Conservation (phyloP, 352 stramenopile species). For the Phytopythium ostracodes region DNA sequence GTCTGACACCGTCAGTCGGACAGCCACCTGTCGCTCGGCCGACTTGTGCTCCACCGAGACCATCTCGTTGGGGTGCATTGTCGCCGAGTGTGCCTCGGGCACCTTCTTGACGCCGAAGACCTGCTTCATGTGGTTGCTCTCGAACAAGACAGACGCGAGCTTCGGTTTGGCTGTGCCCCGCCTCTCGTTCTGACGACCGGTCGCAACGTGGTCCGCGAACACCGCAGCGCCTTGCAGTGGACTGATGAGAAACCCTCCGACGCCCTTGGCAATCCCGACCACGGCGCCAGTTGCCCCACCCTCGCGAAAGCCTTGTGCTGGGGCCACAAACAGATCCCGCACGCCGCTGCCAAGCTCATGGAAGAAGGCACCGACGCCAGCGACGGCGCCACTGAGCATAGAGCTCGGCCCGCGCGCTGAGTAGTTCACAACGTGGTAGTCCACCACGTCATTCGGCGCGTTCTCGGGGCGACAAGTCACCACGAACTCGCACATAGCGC, state of each 20-base stretch:
- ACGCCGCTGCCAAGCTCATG: constrained; percentile 61
- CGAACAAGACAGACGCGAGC: constrained; percentile 31
- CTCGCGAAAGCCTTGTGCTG: constrained; percentile 50
- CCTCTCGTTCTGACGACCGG: constrained; percentile 56
- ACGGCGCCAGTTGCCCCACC: constrained; percentile 57
- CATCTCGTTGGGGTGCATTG: constrained; percentile 48
- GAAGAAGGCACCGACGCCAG: constrained; percentile 52
- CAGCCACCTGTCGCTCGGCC: constrained; percentile 27
- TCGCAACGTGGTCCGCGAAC: constrained; percentile 64
- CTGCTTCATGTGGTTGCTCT: constrained; percentile 41
- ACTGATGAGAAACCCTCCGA: constrained; percentile 46
- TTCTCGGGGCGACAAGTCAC: constrained; percentile 22
- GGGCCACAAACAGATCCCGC: constrained; percentile 62
- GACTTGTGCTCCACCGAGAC: constrained; percentile 21
- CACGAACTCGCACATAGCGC: too few species aligned
- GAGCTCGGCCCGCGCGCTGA: constrained; percentile 50
- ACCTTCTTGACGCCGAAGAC: constrained; percentile 34
- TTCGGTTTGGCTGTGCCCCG: constrained; percentile 30
- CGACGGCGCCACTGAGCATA: constrained; percentile 38
- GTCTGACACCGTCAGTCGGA: constrained; percentile 22
- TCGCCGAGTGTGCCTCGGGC: constrained; percentile 39
- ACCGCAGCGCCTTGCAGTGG: constrained; percentile 51
- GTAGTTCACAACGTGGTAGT: constrained; percentile 65
- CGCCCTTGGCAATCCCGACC: constrained; percentile 51
- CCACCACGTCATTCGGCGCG: constrained; percentile 37